Percentiles rank a stretch among this genome's conserved stretches.
Evolutionary conservation across 441 rosid genomes (phyloP).

Genomic region (Hypseocharis bilobata): DNA sequence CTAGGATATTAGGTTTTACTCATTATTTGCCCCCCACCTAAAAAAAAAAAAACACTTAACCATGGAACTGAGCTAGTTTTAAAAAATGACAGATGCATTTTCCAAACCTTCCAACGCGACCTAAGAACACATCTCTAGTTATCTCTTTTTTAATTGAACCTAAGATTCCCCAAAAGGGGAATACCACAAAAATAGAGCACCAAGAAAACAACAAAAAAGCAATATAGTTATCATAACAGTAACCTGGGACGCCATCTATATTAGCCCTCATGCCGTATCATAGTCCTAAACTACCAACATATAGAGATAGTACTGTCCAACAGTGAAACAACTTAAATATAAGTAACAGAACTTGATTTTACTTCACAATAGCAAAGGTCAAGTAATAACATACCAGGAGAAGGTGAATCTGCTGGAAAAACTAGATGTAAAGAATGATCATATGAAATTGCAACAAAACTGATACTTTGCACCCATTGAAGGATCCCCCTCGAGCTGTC

Average conservation of each 20-base stretch:
- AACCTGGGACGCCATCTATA: neutral
- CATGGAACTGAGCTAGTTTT: neutral
- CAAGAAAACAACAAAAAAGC: neutral
- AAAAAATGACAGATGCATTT: neutral
- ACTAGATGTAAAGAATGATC: conserved; percentile 75
- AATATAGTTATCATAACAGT: neutral
- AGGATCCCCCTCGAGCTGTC: conserved; percentile 83
- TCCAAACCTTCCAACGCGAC: neutral
- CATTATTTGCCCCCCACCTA: too few species aligned
- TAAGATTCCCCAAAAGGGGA: neutral
- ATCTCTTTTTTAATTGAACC: neutral
- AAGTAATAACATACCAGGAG: conserved; percentile 53
- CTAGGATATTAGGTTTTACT: neutral
- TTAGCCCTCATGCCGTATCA: neutral
- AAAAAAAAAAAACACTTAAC: neutral
- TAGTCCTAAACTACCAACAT: neutral
- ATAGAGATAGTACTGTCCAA: neutral
- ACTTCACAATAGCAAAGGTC: conserved; percentile 6
- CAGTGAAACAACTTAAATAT: neutral
- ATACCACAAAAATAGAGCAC: neutral
- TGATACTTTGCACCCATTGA: conserved; percentile 95
- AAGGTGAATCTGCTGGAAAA: conserved; percentile 60
- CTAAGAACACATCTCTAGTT: neutral
- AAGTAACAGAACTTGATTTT: neutral
- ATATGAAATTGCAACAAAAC: conserved; percentile 68